These are phyloP conservation scores for Amylocarpus encephaloides DNA, from an alignment of 2,329 filamentous ascomycete species.

Conservation along the genomic window DNA sequence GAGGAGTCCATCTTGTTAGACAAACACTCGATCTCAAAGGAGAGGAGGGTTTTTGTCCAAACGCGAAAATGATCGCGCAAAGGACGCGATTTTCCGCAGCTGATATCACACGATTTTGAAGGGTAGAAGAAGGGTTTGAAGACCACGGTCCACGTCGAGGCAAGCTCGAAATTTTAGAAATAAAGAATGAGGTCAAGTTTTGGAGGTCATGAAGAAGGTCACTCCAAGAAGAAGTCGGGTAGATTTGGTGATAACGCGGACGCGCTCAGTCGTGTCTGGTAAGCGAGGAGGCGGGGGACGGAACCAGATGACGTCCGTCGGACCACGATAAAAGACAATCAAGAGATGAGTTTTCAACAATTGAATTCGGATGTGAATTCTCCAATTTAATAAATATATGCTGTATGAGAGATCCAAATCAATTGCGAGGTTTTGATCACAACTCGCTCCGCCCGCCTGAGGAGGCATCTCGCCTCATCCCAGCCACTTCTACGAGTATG, in stretches of 20 bases:
- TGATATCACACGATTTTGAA: conserved; percentile 8
- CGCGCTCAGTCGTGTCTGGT: no score
- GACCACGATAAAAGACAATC: no score
- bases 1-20: conserved; percentile 32
- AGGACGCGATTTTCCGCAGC: conserved; percentile 9
- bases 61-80: conserved; percentile 16
- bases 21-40: conserved; percentile 12
- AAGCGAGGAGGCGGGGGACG: conserved; percentile 4
- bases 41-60: neutral
- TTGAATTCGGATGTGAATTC: no score
- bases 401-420: no score
- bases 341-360: no score
- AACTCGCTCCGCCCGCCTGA: neutral
- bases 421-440: no score
- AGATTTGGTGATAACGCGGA: conserved; percentile 18
- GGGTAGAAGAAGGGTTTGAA: neutral
- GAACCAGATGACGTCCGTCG: neutral
- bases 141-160: conserved; percentile 8
- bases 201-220: conserved; percentile 27
- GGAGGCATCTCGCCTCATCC: neutral
- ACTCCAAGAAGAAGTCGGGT: conserved; percentile 14
- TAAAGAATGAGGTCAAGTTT: conserved; percentile 15
- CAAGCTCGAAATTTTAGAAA: conserved; percentile 8
- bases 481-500: neutral
- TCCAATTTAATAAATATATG: no score